Evolutionary conservation across 1,284 basidiomycete genomes (phyloP), one percentile per base, ranked within the genome.

Genomic region (Apiotrichum akiyoshidainum): DNA sequence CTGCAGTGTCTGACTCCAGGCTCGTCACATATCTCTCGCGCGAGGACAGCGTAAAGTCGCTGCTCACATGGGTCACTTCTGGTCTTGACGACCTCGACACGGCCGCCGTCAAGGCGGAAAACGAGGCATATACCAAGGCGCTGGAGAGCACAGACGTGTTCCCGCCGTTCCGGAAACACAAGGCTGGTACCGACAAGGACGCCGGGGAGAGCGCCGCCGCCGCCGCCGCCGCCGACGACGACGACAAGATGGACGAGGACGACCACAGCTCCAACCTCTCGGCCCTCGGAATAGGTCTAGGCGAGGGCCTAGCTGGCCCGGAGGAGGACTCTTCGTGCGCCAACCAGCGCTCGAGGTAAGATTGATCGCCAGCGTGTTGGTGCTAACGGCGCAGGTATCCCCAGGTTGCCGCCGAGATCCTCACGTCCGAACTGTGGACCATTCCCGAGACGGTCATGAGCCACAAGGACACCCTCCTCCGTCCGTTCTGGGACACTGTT

Each of bases 351-450:
- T 61, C 72, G 35, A 71, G 65, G 74, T 75, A 59, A 60, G 69
- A 59, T 14, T 2, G 16, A 19, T n/a, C 14, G 37, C 9, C 8
- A 21, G 2, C 26, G 1, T 5, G n/a, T 2, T 5, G 21, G 1
- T 22, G 41, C 49, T 52, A 22, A 52, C 45, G 21, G 11, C 17
- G 12, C 42, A 95, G 93, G 78, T 98, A 94, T 76, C 93, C 95
- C 0, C 91, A 92, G 71, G 85, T 96, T 37, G 89, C 92, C 17
- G 93, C 94, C 17, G 96, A 99, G 77, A 92, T 99, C 34, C 83
- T 99, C 39, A 94, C 92, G 77, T 90, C 89, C 9, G 94, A 97
- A 70, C 87, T 96, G 76, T 96, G 92, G 88, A 89, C 88, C 21
- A 90, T 99, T 67, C 87, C 92, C 51, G 90, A 95, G 74, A 90